Conservation (phyloP, 2,329 filamentous ascomycete genomes). For the Xylaria sp. region DNA sequence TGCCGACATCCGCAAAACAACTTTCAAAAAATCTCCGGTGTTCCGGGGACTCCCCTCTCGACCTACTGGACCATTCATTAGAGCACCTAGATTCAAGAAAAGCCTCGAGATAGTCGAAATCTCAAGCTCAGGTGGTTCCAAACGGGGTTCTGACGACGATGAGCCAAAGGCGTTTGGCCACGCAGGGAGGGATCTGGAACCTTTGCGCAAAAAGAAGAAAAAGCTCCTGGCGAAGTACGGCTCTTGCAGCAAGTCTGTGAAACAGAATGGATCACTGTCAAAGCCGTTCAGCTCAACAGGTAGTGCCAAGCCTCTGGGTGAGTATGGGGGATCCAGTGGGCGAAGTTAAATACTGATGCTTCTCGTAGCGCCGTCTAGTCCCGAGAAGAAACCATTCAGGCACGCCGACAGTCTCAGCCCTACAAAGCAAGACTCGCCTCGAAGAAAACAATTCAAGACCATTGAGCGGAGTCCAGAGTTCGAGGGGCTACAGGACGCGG, state of each 20-base stretch:
- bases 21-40: constrained; percentile 24
- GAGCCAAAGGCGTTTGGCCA: constrained; percentile 9
- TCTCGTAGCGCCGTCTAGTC: constrained; percentile 1
- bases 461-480: constrained; percentile 3
- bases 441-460: constrained; percentile 5
- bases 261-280: constrained; percentile 14
- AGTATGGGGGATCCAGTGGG: neutral
- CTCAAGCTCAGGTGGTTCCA: constrained; percentile 23
- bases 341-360: constrained; percentile 1
- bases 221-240: constrained; percentile 14
- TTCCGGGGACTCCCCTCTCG: neutral
- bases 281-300: constrained; percentile 16
- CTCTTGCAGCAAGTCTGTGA: constrained; percentile 16
- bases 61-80: neutral
- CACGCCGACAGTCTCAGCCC: constrained; percentile 9
- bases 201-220: constrained; percentile 6
- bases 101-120: constrained; percentile 10
- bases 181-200: constrained; percentile 15
- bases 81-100: neutral
- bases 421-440: constrained; percentile 5
- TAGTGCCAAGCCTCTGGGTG: constrained; percentile 12
- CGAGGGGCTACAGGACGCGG: constrained; percentile 10
- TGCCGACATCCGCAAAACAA: constrained; percentile 33
- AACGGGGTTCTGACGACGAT: constrained; percentile 22
- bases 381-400: neutral